phyloP scores from a whole-genome alignment of 2,329 filamentous ascomycete species.

The Diaporthe ilicicola region DNA sequence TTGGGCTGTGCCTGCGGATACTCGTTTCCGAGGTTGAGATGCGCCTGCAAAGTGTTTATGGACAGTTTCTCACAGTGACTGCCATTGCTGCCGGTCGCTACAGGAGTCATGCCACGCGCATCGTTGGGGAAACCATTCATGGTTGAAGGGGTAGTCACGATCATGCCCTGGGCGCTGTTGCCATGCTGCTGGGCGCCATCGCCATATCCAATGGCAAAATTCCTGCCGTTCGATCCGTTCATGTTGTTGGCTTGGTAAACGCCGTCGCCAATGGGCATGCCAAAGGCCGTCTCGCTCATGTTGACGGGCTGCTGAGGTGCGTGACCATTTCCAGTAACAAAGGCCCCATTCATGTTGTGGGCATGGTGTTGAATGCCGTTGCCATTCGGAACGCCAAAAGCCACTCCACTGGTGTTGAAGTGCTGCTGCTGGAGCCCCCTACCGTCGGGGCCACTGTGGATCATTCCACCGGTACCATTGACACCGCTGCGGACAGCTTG shows the following conservation, averaged over 20 bases:
- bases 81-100: not conserved
- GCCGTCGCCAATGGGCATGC: not conserved
- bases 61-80: slow-evolving; percentile 18
- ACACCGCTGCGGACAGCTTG: not conserved
- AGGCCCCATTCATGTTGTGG: not conserved
- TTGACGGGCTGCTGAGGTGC: not conserved
- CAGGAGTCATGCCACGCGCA: not conserved
- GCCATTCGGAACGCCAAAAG: not conserved
- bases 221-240: not conserved
- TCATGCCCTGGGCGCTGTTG: not conserved
- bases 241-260: not conserved
- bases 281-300: not conserved
- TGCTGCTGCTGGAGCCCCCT: not conserved
- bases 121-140: not conserved
- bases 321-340: not conserved
- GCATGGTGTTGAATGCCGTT: not conserved
- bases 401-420: not conserved
- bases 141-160: not conserved
- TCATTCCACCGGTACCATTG: not conserved
- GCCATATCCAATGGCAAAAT: not conserved
- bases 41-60: slow-evolving; percentile 25
- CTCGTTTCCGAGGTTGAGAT: not conserved
- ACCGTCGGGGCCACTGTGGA: not conserved
- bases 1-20: slow-evolving; percentile 1
- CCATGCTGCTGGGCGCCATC: not conserved